Base-by-base conservation (phyloP, 83 land plant genomes). In the Thuja plicata region DNA sequence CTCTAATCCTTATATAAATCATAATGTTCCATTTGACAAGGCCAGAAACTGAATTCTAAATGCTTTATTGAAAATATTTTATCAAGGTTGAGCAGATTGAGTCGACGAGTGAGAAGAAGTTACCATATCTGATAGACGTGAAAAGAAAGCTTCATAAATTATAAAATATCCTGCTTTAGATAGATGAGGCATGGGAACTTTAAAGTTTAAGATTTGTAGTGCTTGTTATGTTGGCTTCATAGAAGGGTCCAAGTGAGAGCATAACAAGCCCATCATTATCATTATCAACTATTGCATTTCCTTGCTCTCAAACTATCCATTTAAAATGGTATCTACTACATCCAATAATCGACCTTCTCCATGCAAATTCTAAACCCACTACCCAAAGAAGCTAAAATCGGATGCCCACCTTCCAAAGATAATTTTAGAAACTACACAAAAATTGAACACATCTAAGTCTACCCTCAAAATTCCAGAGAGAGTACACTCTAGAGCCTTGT, bases 201-300 rank as follows among this genome's bases (percentile, higher is more conserved):
- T 95, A 43, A 70, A 35, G 35, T 90, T 92, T 0, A 1, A 95
- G 90, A n/a, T n/a, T 92, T 94, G 98, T 3, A 93, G 54, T 88
- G 92, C 98, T 48, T 90, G 89, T 86, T 94, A 88, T 93, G 94
- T 95, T 8, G 98, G 98, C 90, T 96, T 91, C 38, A 55, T 88
- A 1, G 43, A 27, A 43, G 89, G 91, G 87, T 96, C 92, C 0
- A 95, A 96, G 83, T 95, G 91, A 3, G 95, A 95, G 73, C 96
- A 96, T 90, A 93, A 90, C n/a, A 96, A 85, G 0, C 98, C 97
- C n/a, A n/a, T n/a, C n/a, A n/a, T n/a, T 60, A 96, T 87, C 52
- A 90, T 89, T 66, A 96, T 48, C 81, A 96, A 84, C 86, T 70
- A 88, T 87, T 27, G 89, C 92, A 93, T 92, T 50, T 93, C 94